phyloP scores from a whole-genome alignment of 805 yeast species.

The Zygoascus tannicola region DNA sequence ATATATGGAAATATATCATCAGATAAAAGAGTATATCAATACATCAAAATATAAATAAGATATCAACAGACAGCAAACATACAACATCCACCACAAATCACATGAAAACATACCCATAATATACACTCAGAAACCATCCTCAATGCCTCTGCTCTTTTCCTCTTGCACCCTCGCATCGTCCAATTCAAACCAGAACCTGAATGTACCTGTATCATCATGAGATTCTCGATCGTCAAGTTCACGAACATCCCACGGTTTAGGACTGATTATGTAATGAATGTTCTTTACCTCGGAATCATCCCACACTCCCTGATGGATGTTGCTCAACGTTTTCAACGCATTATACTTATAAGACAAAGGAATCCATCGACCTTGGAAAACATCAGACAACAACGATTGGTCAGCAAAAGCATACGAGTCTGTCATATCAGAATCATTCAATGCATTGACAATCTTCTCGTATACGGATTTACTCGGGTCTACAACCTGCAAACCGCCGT shows the following conservation, averaged over 20 bases:
- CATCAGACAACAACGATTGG: constrained; percentile 47
- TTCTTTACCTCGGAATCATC: constrained; percentile 41
- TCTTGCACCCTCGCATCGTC: constrained; percentile 14
- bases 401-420: constrained; percentile 46
- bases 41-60: no score
- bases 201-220: constrained; percentile 39
- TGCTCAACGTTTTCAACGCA: constrained; percentile 43
- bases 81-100: no score
- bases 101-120: background rate
- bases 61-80: no score
- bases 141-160: constrained; percentile 9
- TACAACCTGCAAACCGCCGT: constrained; percentile 51
- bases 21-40: no score
- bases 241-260: constrained; percentile 51
- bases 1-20: no score
- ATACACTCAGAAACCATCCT: constrained; percentile 9
- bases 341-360: constrained; percentile 46
- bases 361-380: constrained; percentile 42
- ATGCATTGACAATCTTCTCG: constrained; percentile 33
- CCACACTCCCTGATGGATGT: constrained; percentile 41
- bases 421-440: constrained; percentile 33
- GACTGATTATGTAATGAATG: constrained; percentile 47
- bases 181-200: constrained; percentile 41
- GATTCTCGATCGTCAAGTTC: constrained; percentile 21
- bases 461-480: constrained; percentile 34